Percentiles rank a stretch among this genome's conserved stretches.
phyloP scores from a whole-genome alignment of 768 basidiomycete genomes.

The Leccinellum luteum region DNA sequence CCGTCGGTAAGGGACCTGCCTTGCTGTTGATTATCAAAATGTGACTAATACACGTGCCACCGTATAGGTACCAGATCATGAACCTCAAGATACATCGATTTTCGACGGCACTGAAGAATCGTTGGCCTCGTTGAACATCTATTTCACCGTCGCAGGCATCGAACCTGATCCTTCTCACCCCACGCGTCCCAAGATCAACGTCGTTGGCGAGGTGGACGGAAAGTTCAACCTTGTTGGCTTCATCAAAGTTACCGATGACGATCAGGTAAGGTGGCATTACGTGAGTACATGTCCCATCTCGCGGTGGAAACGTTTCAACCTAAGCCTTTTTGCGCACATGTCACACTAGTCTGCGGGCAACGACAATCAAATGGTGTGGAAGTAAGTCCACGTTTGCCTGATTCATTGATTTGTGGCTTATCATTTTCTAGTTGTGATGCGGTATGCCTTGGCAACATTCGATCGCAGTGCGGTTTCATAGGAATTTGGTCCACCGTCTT shows the following conservation, averaged over 20 bases:
- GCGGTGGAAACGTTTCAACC: not conserved
- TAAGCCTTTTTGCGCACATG: constrained; percentile 2
- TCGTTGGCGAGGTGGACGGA: constrained; percentile 50
- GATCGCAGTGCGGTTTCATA: constrained; percentile 58
- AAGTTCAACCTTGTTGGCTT: constrained; percentile 50
- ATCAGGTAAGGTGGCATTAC: constrained; percentile 61
- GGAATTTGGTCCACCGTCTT: constrained; percentile 51
- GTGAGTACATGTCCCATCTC: constrained; percentile 38
- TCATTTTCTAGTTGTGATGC: constrained; percentile 50
- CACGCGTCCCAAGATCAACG: constrained; percentile 50
- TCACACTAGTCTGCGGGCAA: constrained; percentile 48
- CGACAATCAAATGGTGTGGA: constrained; percentile 52
- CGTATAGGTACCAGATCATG: constrained; percentile 28
- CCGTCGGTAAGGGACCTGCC: constrained; percentile 22
- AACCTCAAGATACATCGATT: constrained; percentile 40
- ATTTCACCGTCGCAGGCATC: constrained; percentile 40
- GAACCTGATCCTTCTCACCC: constrained; percentile 48
- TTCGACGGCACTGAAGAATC: constrained; percentile 55
- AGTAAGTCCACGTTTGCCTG: constrained; percentile 33
- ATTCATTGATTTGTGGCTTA: not conserved
- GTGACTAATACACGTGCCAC: constrained; percentile 1
- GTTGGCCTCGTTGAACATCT: constrained; percentile 47
- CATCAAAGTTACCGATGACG: constrained; percentile 55
- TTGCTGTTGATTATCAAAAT: not conserved
- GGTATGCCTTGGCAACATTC: constrained; percentile 58